Percentiles rank a stretch among this genome's conserved stretches.
Conservation (phyloP, 2,329 filamentous ascomycete species). For the Penicillium janthinellum region DNA sequence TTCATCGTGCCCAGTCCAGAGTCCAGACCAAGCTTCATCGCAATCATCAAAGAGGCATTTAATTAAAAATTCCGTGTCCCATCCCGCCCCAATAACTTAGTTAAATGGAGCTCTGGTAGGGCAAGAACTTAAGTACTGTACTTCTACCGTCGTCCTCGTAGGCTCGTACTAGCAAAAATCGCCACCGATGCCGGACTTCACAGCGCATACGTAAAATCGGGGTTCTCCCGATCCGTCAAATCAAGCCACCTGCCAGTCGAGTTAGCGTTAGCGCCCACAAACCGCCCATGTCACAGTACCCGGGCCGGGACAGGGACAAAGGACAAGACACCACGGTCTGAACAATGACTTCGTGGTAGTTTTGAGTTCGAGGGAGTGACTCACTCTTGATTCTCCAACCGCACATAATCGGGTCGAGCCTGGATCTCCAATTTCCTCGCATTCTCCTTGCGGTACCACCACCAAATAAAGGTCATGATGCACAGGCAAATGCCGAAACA, state of each 20-base stretch:
- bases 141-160: neutral
- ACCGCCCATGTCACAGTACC: neutral
- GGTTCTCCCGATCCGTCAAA: constrained; percentile 67
- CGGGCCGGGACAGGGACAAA: neutral
- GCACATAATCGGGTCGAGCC: constrained; percentile 58
- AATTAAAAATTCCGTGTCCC: neutral
- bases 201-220: constrained; percentile 62
- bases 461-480: constrained; percentile 63
- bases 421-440: constrained; percentile 57
- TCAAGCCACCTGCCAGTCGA: constrained; percentile 53
- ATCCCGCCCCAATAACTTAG: neutral
- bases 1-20: neutral
- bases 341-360: too few species aligned
- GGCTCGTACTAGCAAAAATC: neutral
- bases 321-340: neutral
- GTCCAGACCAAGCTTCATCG: neutral
- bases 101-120: neutral
- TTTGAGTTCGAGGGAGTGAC: constrained; percentile 17
- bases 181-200: constrained; percentile 10
- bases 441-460: constrained; percentile 63
- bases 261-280: constrained; percentile 1
- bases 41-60: neutral
- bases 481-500: constrained; percentile 58
- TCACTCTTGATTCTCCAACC: constrained; percentile 67
- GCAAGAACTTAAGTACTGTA: neutral